Evolutionary conservation across 2,329 filamentous ascomycete genomes (phyloP), one percentile per base, ranked within the genome.

Genomic region (Neonectria coccinea): DNA sequence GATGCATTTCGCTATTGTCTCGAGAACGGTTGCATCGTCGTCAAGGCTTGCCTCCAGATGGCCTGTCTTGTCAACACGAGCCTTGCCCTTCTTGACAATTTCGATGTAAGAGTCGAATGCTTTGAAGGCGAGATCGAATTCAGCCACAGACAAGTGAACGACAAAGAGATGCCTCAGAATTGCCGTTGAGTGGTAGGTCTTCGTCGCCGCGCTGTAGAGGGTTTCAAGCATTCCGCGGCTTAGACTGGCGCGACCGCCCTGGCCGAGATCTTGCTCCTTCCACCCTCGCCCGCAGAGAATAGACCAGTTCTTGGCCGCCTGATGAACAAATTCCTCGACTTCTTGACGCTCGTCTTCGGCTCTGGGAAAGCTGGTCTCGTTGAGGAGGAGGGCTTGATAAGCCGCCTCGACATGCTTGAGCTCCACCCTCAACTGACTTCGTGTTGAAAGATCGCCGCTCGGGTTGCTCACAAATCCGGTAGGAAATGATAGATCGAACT

Each of bases 161-260:
- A 89, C 91, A 76, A 98, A 98, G 0, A 99, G 84, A 73, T 94
- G 88, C 62, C 95, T 87, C 31, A 99, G 82, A 66, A 98, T 92
- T 10, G 93, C 84, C 1, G 95, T 97, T 1, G 96, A 99, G 79
- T 99, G 96, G 75, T 96, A 99, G 0, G 94, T 97, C 78, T 96
- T 97, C 10, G 92, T 93, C 8, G 95, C 93, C 22, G 94, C 93
- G 42, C 91, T 91, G 78, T 98, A 99, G 7, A 99, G 84, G 29
- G 94, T 92, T 78, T 96, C 94, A 44, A 99, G 86, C 33, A 97
- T 89, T 55, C 89, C 89, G 58, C 91, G 89, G 67, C 92, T 92
- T 18, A 95, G 82, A 22, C 86, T 88, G 74, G 91, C 89, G 71
- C 93, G 92, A 9, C 94, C 94, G 6, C 92, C 93, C 72, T 91